Percentiles rank a stretch among this genome's conserved stretches.
These are phyloP conservation scores for Plasmodium berghei DNA, from an alignment of 169 alveolate species.

Conservation along the genomic window DNA sequence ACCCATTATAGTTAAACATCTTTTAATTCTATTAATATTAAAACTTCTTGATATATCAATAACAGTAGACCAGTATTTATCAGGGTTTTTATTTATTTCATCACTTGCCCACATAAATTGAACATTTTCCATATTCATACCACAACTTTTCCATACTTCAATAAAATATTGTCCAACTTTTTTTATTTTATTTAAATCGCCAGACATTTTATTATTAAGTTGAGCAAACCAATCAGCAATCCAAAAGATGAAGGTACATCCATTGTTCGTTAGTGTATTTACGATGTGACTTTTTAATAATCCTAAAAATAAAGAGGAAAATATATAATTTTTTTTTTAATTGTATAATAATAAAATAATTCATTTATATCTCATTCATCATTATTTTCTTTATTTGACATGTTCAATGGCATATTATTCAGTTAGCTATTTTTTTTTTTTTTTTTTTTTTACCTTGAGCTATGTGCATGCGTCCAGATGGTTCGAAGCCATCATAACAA, in stretches of 20 bases:
- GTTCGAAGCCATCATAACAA: slow-evolving; percentile 99
- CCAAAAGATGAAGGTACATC: slow-evolving; percentile 98
- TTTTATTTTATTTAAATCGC: slow-evolving; percentile 94
- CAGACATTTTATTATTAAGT: slow-evolving; percentile 99
- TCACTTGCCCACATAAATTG: slow-evolving; percentile 99
- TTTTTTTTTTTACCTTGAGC: slow-evolving; percentile 93
- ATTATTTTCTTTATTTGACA: too few relatives aligned
- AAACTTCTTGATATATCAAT: slow-evolving; percentile 95
- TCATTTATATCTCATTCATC: too few relatives aligned
- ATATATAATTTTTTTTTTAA: background rate
- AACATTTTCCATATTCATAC: slow-evolving; percentile 98
- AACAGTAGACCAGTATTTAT: slow-evolving; percentile 97
- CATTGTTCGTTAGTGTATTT: slow-evolving; percentile 95
- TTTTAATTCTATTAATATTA: slow-evolving; percentile 94
- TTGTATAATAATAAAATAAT: too few relatives aligned
- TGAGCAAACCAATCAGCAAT: slow-evolving; percentile 99
- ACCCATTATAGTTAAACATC: slow-evolving; percentile 99
- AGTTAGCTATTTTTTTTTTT: too few relatives aligned
- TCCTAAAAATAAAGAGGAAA: slow-evolving; percentile 20
- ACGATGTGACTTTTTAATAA: slow-evolving; percentile 90
- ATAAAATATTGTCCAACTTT: slow-evolving; percentile 98
- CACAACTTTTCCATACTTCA: slow-evolving; percentile 99
- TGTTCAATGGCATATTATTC: too few relatives aligned
- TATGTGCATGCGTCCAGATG: slow-evolving; percentile 99
- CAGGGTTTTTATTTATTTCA: slow-evolving; percentile 95